Evolutionary conservation across 1,139 yeast species (phyloP).

Genomic region (Eremothecium sinecaudum): DNA sequence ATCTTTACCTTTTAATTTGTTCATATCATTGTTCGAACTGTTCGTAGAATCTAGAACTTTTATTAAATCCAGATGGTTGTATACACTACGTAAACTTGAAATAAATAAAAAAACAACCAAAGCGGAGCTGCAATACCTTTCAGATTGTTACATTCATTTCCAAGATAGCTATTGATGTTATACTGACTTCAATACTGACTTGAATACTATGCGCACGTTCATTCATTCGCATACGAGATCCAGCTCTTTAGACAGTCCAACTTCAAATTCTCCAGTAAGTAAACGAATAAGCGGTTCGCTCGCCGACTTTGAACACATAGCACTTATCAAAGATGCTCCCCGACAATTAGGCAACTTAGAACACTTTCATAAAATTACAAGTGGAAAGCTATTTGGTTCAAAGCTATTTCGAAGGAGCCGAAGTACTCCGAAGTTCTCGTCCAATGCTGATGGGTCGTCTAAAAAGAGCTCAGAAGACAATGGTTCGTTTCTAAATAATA

Average conservation of each 20-base stretch:
- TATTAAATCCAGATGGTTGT: no score
- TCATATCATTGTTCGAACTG: no score
- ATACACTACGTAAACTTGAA: no score
- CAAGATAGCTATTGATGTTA: no score
- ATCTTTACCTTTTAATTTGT: no score
- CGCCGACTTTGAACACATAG: conserved; percentile 1
- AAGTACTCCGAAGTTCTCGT: conserved; percentile 10
- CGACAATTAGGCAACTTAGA: conserved; percentile 26
- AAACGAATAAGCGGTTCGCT: conserved; percentile 18
- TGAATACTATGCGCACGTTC: conserved; percentile 35
- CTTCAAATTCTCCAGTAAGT: conserved; percentile 14
- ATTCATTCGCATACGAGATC: conserved; percentile 32
- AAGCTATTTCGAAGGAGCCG: conserved; percentile 24
- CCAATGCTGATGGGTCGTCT: conserved; percentile 15
- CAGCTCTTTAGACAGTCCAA: conserved; percentile 27
- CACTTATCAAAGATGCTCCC: conserved; percentile 9
- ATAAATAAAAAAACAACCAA: no score
- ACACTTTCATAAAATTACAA: conserved; percentile 25
- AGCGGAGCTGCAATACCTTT: no score
- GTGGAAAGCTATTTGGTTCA: conserved; percentile 22
- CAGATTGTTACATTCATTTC: no score
- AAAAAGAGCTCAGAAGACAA: background rate
- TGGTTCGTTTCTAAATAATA: conserved; percentile 1
- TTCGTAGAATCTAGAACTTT: no score
- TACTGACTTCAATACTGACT: no score